A percentile compares a stretch with the other conserved stretches of the same genome.
These are phyloP conservation scores for Arctium minus DNA, from an alignment of 129 eudicot genomes.

Conservation along the genomic window DNA sequence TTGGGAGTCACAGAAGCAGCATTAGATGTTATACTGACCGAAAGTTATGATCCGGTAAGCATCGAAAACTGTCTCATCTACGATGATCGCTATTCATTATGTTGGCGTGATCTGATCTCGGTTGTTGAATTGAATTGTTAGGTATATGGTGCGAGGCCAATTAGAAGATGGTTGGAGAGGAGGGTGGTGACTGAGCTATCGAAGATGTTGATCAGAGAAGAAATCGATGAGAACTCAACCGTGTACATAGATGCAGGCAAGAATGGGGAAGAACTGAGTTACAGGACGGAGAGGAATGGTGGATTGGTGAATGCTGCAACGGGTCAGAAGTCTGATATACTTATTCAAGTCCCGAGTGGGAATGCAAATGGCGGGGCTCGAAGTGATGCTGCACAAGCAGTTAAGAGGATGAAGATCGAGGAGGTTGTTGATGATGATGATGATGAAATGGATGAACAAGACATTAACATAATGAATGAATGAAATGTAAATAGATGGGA, in stretches of 20 bases:
- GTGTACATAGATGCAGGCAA: constrained; percentile 69
- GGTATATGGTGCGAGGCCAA: constrained; percentile 97
- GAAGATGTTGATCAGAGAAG: constrained; percentile 70
- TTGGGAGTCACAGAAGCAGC: constrained; percentile 88
- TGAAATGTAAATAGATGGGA: not conserved
- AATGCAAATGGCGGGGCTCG: constrained; percentile 23
- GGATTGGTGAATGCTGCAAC: constrained; percentile 86
- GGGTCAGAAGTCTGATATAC: constrained; percentile 70
- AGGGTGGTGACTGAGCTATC: constrained; percentile 86
- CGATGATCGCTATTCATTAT: not conserved
- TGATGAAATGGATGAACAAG: constrained; percentile 56
- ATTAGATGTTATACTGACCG: constrained; percentile 61
- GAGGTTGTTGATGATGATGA: constrained; percentile 71
- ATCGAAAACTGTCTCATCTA: not conserved
- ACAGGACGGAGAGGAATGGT: constrained; percentile 81
- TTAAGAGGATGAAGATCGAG: constrained; percentile 84
- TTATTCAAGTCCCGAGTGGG: constrained; percentile 48
- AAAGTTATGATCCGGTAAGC: constrained; percentile 95
- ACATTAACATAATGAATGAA: not conserved
- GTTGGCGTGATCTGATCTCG: not conserved
- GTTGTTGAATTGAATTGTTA: not conserved
- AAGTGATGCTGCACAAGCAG: constrained; percentile 71
- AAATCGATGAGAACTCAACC: constrained; percentile 86
- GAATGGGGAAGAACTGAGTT: constrained; percentile 41
- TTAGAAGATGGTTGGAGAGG: constrained; percentile 91